Percentiles rank a stretch among this genome's conserved stretches.
Conservation (phyloP, 306 rosid species). For the Sicyos edulis region DNA sequence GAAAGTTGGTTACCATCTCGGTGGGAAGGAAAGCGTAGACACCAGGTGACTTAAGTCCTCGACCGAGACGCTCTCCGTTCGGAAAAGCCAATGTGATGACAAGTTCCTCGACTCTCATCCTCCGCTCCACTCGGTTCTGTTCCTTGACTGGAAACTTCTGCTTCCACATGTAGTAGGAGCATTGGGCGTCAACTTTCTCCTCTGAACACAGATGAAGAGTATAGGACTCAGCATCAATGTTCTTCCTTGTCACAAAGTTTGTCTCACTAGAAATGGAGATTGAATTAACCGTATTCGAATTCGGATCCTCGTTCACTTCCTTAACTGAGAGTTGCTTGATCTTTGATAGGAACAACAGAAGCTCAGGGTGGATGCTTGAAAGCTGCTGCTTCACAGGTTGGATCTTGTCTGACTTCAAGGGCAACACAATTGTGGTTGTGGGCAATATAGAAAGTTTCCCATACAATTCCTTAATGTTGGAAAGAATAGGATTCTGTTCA, state of each 20-base stretch:
- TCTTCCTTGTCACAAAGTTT: constrained; percentile 38
- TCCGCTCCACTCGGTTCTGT: constrained; percentile 42
- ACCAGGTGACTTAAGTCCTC: constrained; percentile 36
- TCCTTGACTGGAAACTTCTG: constrained; percentile 53
- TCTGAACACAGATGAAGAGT: constrained; percentile 45
- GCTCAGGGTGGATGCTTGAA: constrained; percentile 59
- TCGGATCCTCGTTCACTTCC: constrained; percentile 39
- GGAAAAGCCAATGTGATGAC: constrained; percentile 63
- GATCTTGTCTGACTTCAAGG: constrained; percentile 62
- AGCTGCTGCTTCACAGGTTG: constrained; percentile 56
- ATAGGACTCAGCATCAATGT: constrained; percentile 61
- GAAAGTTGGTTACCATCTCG: constrained; percentile 61
- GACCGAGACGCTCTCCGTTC: constrained; percentile 36
- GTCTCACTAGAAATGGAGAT: constrained; percentile 55
- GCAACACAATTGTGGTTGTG: constrained; percentile 53
- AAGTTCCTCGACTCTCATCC: constrained; percentile 54
- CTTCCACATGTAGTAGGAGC: constrained; percentile 60
- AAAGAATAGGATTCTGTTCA: constrained; percentile 45
- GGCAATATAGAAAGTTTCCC: constrained; percentile 40
- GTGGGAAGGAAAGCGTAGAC: constrained; percentile 73
- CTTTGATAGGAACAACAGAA: constrained; percentile 59
- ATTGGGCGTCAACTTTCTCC: constrained; percentile 32
- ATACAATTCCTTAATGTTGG: constrained; percentile 39
- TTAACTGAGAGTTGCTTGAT: constrained; percentile 55
- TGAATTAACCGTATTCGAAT: constrained; percentile 33